These are phyloP conservation scores for Eucalyptus brandiana DNA, from an alignment of 345 rosid genomes.

Conservation along the genomic window DNA sequence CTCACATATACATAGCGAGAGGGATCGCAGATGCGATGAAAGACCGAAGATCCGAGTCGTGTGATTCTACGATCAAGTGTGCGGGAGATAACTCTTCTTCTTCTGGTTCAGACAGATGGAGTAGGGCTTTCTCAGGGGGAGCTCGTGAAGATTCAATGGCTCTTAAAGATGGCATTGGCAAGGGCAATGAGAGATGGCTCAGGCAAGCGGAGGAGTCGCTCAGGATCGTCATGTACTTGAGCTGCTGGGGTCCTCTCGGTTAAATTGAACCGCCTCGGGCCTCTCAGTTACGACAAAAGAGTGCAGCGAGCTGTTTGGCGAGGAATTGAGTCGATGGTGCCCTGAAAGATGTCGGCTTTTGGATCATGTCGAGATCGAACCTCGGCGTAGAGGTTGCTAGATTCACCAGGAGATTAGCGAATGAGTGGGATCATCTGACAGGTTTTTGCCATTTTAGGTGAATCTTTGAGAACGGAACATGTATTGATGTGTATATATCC, in stretches of 20 bases:
- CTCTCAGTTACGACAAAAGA: not conserved
- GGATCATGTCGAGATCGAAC: not conserved
- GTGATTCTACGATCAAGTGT: not conserved
- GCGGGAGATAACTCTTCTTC: not conserved
- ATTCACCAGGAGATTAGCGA: not conserved
- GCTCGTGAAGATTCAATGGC: not conserved
- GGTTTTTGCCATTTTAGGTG: not conserved
- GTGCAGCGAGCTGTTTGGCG: not conserved
- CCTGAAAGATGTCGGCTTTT: not conserved
- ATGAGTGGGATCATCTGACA: not conserved
- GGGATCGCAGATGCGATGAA: not conserved
- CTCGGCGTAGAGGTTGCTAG: not conserved
- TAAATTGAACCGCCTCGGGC: not conserved
- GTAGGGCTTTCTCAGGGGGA: not conserved
- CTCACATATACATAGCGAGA: not conserved
- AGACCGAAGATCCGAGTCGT: not conserved
- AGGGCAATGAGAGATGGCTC: not conserved
- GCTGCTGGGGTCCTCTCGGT: conserved; percentile 24
- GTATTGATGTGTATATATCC: not conserved
- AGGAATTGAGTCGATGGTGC: not conserved
- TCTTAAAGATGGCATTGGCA: not conserved
- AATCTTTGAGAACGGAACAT: not conserved
- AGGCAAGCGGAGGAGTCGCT: conserved; percentile 15
- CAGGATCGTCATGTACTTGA: conserved; percentile 21
- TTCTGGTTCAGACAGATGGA: not conserved